Percentiles rank a stretch among this genome's conserved stretches.
These are phyloP conservation scores for Dactylellina leptospora DNA, from an alignment of 2,329 filamentous ascomycete genomes.

Conservation along the genomic window DNA sequence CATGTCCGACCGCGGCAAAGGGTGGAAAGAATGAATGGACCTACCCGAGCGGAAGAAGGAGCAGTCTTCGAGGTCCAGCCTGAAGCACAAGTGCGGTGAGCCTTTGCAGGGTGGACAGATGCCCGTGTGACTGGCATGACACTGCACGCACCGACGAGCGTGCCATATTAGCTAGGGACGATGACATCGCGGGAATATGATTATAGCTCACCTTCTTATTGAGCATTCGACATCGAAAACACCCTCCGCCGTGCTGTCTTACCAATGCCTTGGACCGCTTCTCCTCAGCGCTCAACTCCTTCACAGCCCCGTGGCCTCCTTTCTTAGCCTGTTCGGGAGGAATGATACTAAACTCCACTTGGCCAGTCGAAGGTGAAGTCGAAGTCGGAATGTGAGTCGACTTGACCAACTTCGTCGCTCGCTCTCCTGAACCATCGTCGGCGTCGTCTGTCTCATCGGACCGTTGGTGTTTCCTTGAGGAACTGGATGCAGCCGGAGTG, in stretches of 20 bases:
- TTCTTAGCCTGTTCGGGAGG: slow-evolving; percentile 41
- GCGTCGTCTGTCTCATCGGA: slow-evolving; percentile 21
- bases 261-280: slow-evolving; percentile 47
- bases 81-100: slow-evolving; percentile 48
- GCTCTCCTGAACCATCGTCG: slow-evolving; percentile 7
- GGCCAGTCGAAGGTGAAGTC: slow-evolving; percentile 17
- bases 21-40: background rate
- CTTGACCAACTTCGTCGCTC: slow-evolving; percentile 26
- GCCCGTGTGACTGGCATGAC: slow-evolving; percentile 44
- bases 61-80: slow-evolving; percentile 45
- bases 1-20: background rate
- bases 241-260: slow-evolving; percentile 44
- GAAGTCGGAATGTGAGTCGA: slow-evolving; percentile 15
- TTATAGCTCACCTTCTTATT: slow-evolving; percentile 47
- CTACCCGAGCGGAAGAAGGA: slow-evolving; percentile 46
- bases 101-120: slow-evolving; percentile 49
- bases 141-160: slow-evolving; percentile 16
- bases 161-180: slow-evolving; percentile 11
- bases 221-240: slow-evolving; percentile 49
- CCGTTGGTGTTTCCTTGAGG: slow-evolving; percentile 29
- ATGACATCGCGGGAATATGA: background rate
- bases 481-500: slow-evolving; percentile 4
- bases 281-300: slow-evolving; percentile 45
- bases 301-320: slow-evolving; percentile 44
- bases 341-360: slow-evolving; percentile 47